These are phyloP conservation scores for Waltiozyma sp. DNA, from an alignment of 1,139 yeast species.

Conservation along the genomic window DNA sequence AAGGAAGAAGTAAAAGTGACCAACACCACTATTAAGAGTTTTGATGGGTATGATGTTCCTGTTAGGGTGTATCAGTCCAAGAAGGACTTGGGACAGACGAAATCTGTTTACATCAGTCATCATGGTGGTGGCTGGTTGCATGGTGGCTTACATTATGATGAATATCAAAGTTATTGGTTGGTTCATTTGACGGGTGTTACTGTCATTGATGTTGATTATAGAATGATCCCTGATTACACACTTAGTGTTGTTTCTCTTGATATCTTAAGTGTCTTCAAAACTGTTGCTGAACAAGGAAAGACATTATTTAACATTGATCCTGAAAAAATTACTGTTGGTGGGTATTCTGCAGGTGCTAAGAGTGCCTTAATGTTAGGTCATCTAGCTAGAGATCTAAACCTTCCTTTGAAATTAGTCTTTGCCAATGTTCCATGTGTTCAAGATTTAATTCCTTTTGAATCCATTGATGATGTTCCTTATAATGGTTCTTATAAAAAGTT, in stretches of 20 bases:
- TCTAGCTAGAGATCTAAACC: constrained; percentile 15
- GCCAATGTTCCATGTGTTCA: constrained; percentile 25
- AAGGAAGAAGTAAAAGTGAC: background rate
- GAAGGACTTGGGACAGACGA: constrained; percentile 4
- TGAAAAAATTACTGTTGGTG: constrained; percentile 20
- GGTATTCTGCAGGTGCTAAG: constrained; percentile 22
- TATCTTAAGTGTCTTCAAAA: constrained; percentile 17
- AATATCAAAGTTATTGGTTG: constrained; percentile 15
- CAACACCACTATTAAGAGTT: constrained; percentile 6
- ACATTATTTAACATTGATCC: constrained; percentile 22
- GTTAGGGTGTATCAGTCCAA: constrained; percentile 22
- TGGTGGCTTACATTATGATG: constrained; percentile 24
- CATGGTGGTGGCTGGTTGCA: constrained; percentile 27
- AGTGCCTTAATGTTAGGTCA: constrained; percentile 19
- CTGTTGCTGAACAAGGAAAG: constrained; percentile 18
- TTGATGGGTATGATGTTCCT: constrained; percentile 17
- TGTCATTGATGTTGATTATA: constrained; percentile 27
- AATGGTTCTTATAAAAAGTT: background rate
- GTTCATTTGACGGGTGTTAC: constrained; percentile 17
- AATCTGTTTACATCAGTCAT: constrained; percentile 23
- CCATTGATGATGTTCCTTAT: background rate
- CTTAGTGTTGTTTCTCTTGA: constrained; percentile 19
- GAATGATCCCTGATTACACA: constrained; percentile 21
- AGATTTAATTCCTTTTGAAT: constrained; percentile 7
- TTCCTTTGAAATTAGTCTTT: constrained; percentile 19